These are phyloP conservation scores for Francoa sonchifolia DNA, from an alignment of 441 rosid genomes.

Conservation along the genomic window DNA sequence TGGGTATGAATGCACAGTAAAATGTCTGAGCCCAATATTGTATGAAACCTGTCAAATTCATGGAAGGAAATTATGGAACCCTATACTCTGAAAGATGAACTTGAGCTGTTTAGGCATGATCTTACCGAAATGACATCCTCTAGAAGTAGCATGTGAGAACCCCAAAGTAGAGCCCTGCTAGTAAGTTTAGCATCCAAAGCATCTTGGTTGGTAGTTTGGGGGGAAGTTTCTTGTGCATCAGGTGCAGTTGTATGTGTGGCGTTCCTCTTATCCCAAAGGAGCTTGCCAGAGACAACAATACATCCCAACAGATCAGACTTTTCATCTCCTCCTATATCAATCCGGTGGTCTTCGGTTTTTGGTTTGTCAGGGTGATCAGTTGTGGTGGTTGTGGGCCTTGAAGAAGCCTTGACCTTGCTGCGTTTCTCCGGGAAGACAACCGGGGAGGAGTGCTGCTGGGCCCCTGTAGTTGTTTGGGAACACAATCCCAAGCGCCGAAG, in stretches of 20 bases:
- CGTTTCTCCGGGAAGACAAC: constrained; percentile 87
- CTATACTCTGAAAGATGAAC: background rate
- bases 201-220: constrained; percentile 35
- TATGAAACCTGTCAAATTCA: constrained; percentile 58
- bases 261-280: constrained; percentile 60
- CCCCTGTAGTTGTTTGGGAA: constrained; percentile 50
- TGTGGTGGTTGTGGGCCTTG: constrained; percentile 19
- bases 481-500: constrained; percentile 76
- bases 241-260: constrained; percentile 22
- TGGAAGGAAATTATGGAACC: background rate
- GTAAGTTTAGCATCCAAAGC: constrained; percentile 73
- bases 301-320: constrained; percentile 80
- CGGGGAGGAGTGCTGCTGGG: constrained; percentile 76
- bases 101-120: too few relatives aligned
- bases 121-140: constrained; percentile 70
- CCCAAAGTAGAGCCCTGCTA: constrained; percentile 75
- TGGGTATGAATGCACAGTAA: constrained; percentile 88
- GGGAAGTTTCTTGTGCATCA: constrained; percentile 29
- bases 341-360: constrained; percentile 47
- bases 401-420: constrained; percentile 42
- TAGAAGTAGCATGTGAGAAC: constrained; percentile 59
- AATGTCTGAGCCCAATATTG: constrained; percentile 71
- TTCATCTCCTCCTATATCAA: constrained; percentile 80
- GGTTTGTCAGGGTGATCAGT: constrained; percentile 30
- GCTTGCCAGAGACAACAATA: constrained; percentile 64